Conservation (phyloP, 169 alveolate species). For the Cryptosporidium baileyi region DNA sequence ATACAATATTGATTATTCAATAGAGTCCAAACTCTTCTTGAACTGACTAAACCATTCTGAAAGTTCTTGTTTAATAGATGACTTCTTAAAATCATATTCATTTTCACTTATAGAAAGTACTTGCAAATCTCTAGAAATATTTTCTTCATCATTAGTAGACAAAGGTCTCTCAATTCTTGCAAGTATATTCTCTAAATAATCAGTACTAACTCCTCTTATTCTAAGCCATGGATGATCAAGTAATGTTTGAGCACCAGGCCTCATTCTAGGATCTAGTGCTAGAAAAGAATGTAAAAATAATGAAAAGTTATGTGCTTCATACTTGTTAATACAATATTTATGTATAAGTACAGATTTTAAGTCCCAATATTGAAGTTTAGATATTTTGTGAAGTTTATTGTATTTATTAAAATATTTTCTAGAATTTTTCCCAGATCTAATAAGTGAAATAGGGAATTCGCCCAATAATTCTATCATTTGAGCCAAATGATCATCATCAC, state of each 20-base stretch:
- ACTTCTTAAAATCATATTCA: not conserved
- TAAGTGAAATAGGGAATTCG: slow-evolving; percentile 87
- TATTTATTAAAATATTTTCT: slow-evolving; percentile 29
- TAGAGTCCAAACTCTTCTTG: slow-evolving; percentile 21
- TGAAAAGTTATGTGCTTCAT: slow-evolving; percentile 47
- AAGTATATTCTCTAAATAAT: slow-evolving; percentile 51
- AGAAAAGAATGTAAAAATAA: slow-evolving; percentile 19
- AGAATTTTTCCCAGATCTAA: slow-evolving; percentile 82
- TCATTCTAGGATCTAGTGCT: slow-evolving; percentile 39
- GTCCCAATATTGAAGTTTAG: slow-evolving; percentile 63
- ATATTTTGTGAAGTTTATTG: slow-evolving; percentile 23
- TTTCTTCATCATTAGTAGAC: slow-evolving; percentile 4
- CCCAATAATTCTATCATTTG: slow-evolving; percentile 91
- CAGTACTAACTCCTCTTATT: slow-evolving; percentile 44
- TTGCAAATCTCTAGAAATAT: slow-evolving; percentile 43
- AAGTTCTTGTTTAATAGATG: slow-evolving; percentile 53
- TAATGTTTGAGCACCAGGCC: slow-evolving; percentile 49
- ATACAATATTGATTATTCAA: not conserved
- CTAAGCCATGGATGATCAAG: slow-evolving; percentile 63
- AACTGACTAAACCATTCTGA: slow-evolving; percentile 60
- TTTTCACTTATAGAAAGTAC: slow-evolving; percentile 10
- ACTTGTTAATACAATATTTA: slow-evolving; percentile 38
- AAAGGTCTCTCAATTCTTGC: slow-evolving; percentile 57
- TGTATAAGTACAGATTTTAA: slow-evolving; percentile 49
- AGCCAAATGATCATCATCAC: slow-evolving; percentile 92